Evolutionary conservation across 2,329 filamentous ascomycete genomes (phyloP), one percentile per base, ranked within the genome.

Genomic region (Pyricularia sp.): DNA sequence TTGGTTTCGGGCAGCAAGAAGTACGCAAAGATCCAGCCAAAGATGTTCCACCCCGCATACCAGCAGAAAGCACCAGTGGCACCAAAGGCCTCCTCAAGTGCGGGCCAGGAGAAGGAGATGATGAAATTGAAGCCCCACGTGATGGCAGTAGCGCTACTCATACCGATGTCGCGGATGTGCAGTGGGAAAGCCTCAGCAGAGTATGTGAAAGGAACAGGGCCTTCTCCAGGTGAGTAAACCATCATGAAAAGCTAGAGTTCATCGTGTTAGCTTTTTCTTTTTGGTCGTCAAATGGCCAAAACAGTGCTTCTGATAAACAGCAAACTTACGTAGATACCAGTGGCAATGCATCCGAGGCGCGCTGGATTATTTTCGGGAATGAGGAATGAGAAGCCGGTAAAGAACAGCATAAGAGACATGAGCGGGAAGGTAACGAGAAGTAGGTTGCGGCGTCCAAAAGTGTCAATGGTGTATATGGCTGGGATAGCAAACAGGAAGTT

Each of bases 401-500:
- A 84, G 1, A 88, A 78, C 5, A 89, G 76, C 5, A 84, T 85
- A 84, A 85, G 85, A 2, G 85, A 82, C 87, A 90, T 90, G 71
- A 88, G 83, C 0, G 88, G 88, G 74, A 90, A 90, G 4, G 88
- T 90, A 73, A 88, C 86, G 3, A 90, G 79, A 5, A 90, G 80
- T 14, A 91, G 78, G 25, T 83, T 81, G 26, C 88, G 84, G 26
- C 88, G 86, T 10, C 88, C 88, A 72, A 85, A 90, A 0, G 87
- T 90, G 73, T 90, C 88, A 68, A 90, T 90, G 2, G 88, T 89
- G 81, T 84, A 88, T 70, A 90, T 80, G 1, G 88, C 88, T 0
- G 88, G 88, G 77, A 85, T 88, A n/a, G 88, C 86, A 70, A 90
- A 90, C 23, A 89, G 68, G 76, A 89, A 90, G 74, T 88, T 89